Percentiles rank a stretch among this genome's conserved stretches.
Conservation (phyloP, 192 early-diverging fungal species). For the Podila verticillata region DNA sequence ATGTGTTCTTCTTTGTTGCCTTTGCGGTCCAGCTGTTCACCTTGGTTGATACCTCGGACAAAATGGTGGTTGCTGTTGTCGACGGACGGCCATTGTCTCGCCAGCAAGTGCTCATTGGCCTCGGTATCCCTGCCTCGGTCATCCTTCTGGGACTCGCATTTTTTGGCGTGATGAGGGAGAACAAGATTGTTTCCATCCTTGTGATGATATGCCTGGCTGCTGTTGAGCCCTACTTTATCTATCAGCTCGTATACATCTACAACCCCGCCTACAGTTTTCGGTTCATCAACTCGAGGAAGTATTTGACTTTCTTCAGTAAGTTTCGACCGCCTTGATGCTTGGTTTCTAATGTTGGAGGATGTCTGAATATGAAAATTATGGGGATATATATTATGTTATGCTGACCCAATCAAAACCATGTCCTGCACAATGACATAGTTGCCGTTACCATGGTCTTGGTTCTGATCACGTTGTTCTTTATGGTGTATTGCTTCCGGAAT, state of each 20-base stretch:
- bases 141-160: constrained; percentile 31
- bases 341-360: not conserved
- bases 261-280: constrained; percentile 2
- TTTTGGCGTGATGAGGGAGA: constrained; percentile 43
- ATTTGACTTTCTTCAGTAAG: constrained; percentile 53
- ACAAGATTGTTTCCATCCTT: constrained; percentile 23
- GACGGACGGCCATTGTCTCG: constrained; percentile 14
- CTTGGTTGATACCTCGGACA: constrained; percentile 63
- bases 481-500: constrained; percentile 51
- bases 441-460: constrained; percentile 41
- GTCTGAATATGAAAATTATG: too few species aligned
- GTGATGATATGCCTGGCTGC: constrained; percentile 40
- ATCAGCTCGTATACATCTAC: constrained; percentile 24
- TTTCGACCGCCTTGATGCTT: too few species aligned
- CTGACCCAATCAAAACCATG: too few species aligned
- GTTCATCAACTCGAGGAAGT: constrained; percentile 27
- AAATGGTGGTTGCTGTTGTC: constrained; percentile 39
- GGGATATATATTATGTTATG: too few species aligned
- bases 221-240: constrained; percentile 38
- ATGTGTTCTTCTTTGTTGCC: constrained; percentile 71
- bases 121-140: constrained; percentile 32
- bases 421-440: constrained; percentile 14
- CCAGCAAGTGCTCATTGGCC: constrained; percentile 30
- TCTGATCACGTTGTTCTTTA: constrained; percentile 29
- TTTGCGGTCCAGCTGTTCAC: constrained; percentile 70